Evolutionary conservation across 2,329 filamentous ascomycete genomes (phyloP).

Genomic region (Neoscytalidium dimidiatum): DNA sequence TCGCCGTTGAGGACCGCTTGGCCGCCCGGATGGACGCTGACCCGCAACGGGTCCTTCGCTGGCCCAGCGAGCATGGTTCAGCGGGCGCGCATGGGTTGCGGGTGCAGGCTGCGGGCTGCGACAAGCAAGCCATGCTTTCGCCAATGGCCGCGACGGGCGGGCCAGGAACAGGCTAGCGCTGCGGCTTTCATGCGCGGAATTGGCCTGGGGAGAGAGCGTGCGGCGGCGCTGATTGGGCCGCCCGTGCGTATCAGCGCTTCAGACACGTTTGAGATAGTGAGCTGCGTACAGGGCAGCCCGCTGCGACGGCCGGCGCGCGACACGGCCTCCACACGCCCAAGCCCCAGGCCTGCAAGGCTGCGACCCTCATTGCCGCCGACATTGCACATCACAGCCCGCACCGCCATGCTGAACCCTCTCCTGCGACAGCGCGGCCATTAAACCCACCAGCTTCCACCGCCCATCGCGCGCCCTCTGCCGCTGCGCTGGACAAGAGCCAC

Average conservation of each 20-base stretch:
- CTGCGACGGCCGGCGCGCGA: neutral
- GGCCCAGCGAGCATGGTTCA: neutral
- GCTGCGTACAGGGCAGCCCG: neutral
- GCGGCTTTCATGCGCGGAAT: constrained; percentile 12
- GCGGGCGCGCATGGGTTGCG: neutral
- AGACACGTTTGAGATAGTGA: constrained; percentile 8
- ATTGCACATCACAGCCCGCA: constrained; percentile 1
- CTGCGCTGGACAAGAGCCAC: neutral
- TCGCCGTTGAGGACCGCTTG: neutral
- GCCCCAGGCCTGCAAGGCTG: constrained; percentile 12
- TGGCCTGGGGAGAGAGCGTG: neutral
- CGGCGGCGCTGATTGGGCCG: neutral
- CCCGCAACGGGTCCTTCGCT: neutral
- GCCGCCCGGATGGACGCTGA: constrained; percentile 7
- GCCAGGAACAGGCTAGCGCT: constrained; percentile 16
- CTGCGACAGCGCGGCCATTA: constrained; percentile 5
- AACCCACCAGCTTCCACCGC: constrained; percentile 3
- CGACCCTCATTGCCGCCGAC: constrained; percentile 17
- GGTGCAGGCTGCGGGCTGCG: neutral
- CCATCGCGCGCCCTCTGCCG: neutral
- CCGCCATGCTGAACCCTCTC: neutral
- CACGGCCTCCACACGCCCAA: neutral
- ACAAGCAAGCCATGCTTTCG: neutral
- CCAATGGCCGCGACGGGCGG: neutral
- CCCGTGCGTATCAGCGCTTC: neutral